Evolutionary conservation across 352 stramenopile genomes (phyloP).

Genomic region (Phytopythium chamaehyphon): DNA sequence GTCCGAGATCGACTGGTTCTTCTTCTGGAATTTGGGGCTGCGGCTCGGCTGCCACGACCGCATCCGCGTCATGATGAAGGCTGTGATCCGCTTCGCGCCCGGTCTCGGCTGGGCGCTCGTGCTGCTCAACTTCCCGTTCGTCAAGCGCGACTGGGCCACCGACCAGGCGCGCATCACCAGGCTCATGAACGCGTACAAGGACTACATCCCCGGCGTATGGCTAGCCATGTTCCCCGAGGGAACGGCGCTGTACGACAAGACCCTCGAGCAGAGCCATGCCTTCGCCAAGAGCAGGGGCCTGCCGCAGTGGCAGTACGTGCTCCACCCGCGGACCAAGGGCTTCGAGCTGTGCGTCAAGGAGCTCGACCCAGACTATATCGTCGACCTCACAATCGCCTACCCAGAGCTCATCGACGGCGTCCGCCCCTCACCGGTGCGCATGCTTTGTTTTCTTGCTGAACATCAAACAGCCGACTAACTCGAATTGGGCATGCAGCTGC

Average conservation of each 20-base stretch:
- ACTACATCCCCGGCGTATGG: conserved; percentile 41
- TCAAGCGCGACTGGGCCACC: conserved; percentile 67
- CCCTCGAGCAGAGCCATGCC: conserved; percentile 54
- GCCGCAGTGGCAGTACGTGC: conserved; percentile 56
- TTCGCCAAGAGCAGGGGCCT: conserved; percentile 45
- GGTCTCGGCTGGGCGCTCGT: conserved; percentile 65
- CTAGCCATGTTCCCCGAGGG: conserved; percentile 80
- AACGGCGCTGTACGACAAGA: conserved; percentile 66
- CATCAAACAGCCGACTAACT: too few species aligned
- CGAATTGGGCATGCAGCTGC: conserved; percentile 31
- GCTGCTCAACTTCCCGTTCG: conserved; percentile 67
- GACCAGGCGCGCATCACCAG: conserved; percentile 48
- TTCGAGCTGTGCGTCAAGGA: conserved; percentile 68
- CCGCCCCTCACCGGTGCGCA: conserved; percentile 54
- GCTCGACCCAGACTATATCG: conserved; percentile 57
- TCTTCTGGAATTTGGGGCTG: conserved; percentile 73
- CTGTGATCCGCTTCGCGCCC: conserved; percentile 51
- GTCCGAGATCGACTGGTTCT: conserved; percentile 81
- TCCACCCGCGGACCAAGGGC: conserved; percentile 59
- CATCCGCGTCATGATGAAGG: conserved; percentile 80
- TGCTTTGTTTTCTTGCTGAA: neutral
- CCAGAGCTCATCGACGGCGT: conserved; percentile 66
- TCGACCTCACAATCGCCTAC: conserved; percentile 78
- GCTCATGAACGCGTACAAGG: conserved; percentile 50
- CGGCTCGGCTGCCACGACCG: conserved; percentile 63